A percentile compares a stretch with the other conserved stretches of the same genome.
phyloP scores from a whole-genome alignment of 768 basidiomycete species.

The Mycena rosella region DNA sequence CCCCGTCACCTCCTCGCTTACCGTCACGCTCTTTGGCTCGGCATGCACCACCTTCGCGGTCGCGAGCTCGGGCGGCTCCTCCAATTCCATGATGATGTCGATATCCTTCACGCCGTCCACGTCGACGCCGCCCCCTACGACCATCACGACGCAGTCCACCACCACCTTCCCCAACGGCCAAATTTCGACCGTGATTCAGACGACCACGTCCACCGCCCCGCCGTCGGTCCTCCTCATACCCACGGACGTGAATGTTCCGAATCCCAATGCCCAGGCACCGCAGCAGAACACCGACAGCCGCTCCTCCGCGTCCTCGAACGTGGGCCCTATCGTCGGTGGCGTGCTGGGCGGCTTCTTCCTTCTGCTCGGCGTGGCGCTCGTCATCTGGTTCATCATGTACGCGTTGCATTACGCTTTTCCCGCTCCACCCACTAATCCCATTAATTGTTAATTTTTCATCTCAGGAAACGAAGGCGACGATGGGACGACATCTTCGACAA shows the following conservation, averaged over 20 bases:
- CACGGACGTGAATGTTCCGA: constrained; percentile 33
- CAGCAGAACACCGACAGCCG: constrained; percentile 31
- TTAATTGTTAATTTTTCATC: no score
- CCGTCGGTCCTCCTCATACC: constrained; percentile 46
- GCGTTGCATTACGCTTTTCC: constrained; percentile 40
- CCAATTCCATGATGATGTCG: no score
- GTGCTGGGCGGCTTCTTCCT: constrained; percentile 68
- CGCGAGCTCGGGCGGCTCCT: constrained; percentile 23
- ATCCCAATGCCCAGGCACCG: constrained; percentile 25
- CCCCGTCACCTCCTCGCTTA: constrained; percentile 46
- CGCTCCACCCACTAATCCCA: constrained; percentile 18
- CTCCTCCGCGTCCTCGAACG: constrained; percentile 43
- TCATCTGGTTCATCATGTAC: constrained; percentile 67
- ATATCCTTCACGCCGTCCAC: constrained; percentile 43
- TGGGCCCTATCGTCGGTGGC: constrained; percentile 67
- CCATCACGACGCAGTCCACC: constrained; percentile 46
- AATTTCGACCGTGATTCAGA: constrained; percentile 51
- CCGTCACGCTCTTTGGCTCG: constrained; percentile 57
- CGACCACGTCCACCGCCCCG: constrained; percentile 52
- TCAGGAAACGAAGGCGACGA: constrained; percentile 58
- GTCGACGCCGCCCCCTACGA: constrained; percentile 47
- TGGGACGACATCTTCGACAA: constrained; percentile 69
- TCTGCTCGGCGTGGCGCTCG: constrained; percentile 56
- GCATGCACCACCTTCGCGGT: constrained; percentile 45
- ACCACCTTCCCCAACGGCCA: constrained; percentile 58